Evolutionary conservation across 176 grass and related monocot species (phyloP).

Genomic region (Cymbopogon citratus): DNA sequence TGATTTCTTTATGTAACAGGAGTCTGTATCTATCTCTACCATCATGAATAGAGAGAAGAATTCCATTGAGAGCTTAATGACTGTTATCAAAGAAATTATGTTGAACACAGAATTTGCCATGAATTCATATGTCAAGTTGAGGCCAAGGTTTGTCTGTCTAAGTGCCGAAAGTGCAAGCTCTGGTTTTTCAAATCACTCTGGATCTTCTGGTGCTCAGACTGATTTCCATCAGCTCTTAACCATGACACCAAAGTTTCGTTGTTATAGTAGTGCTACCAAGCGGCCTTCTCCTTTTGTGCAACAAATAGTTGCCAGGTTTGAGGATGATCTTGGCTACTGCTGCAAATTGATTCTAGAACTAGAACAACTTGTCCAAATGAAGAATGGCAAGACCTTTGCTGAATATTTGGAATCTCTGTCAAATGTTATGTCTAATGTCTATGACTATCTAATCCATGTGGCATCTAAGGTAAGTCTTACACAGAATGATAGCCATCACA

Average conservation of each 20-base stretch:
- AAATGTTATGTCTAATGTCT: conserved; percentile 69
- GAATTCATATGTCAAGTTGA: conserved; percentile 55
- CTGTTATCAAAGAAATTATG: conserved; percentile 47
- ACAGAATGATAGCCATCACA: background rate
- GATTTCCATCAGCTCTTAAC: conserved; percentile 35
- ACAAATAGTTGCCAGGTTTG: conserved; percentile 53
- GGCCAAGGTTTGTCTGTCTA: conserved; percentile 38
- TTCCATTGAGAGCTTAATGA: conserved; percentile 45
- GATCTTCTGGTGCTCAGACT: conserved; percentile 9
- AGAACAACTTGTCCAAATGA: conserved; percentile 65
- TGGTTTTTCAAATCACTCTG: background rate
- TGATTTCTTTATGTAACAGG: conserved; percentile 39
- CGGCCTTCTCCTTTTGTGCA: conserved; percentile 67
- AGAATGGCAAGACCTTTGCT: conserved; percentile 38
- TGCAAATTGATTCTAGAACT: conserved; percentile 62
- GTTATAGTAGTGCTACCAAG: conserved; percentile 47
- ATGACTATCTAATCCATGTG: conserved; percentile 86
- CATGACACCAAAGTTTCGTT: conserved; percentile 34
- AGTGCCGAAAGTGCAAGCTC: conserved; percentile 35
- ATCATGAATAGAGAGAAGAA: conserved; percentile 61
- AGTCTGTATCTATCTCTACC: conserved; percentile 42
- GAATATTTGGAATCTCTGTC: conserved; percentile 53
- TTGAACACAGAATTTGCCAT: conserved; percentile 51
- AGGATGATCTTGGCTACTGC: conserved; percentile 56
- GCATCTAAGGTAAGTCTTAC: conserved; percentile 62